These are phyloP conservation scores for Fragaria ananassa DNA, from an alignment of 306 rosid species.

Conservation along the genomic window DNA sequence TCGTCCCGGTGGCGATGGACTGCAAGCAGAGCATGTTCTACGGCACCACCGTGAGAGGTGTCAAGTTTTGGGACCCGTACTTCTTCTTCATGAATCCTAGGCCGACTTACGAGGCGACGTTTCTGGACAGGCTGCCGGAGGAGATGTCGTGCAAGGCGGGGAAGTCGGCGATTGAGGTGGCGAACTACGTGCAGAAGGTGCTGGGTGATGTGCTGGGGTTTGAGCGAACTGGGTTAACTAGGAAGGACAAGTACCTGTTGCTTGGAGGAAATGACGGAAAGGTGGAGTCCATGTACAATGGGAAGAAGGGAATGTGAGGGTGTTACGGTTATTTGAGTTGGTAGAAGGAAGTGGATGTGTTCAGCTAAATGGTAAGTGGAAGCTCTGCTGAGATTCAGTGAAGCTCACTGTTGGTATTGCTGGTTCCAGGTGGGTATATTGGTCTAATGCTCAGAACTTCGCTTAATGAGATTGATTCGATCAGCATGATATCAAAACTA, in stretches of 20 bases:
- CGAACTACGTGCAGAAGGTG: conserved; percentile 88
- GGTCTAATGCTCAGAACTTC: not conserved
- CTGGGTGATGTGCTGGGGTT: conserved; percentile 73
- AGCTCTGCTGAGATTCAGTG: not conserved
- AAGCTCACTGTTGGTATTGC: not conserved
- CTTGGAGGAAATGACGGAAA: conserved; percentile 95
- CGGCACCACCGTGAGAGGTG: conserved; percentile 88
- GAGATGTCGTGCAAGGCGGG: conserved; percentile 73
- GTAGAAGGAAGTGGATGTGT: not conserved
- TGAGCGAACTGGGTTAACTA: conserved; percentile 75
- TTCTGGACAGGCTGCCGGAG: conserved; percentile 70
- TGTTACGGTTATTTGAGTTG: not conserved
- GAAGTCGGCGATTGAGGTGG: conserved; percentile 86
- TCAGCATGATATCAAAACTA: not conserved
- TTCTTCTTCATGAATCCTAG: conserved; percentile 98
- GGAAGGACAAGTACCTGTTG: conserved; percentile 84
- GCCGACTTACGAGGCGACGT: conserved; percentile 66
- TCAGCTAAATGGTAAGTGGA: not conserved
- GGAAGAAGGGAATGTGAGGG: conserved; percentile 43
- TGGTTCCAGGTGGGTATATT: not conserved
- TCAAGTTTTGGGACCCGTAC: conserved; percentile 92
- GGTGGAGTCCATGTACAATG: conserved; percentile 71
- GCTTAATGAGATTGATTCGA: not conserved
- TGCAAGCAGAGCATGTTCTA: conserved; percentile 82
- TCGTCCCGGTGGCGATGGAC: conserved; percentile 87